Evolutionary conservation across 495 filamentous ascomycete species (phyloP).

Genomic region (Cetradonia linearis): DNA sequence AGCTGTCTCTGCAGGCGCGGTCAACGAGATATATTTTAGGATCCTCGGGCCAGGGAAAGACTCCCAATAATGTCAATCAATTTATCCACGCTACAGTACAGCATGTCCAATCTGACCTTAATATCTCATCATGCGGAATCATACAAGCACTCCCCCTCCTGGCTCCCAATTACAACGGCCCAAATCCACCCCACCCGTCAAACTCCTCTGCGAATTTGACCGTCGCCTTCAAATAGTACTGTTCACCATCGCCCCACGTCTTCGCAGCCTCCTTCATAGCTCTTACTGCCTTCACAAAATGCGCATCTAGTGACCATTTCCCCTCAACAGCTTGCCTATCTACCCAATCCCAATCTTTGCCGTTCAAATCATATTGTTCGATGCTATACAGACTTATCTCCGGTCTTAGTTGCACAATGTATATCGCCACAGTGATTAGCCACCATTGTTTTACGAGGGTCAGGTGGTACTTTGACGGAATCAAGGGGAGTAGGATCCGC

Average conservation of each 20-base stretch:
- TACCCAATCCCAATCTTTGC: conserved; percentile 67
- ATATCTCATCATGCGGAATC: neutral
- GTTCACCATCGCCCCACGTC: conserved; percentile 76
- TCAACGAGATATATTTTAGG: no score
- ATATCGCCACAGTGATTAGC: conserved; percentile 68
- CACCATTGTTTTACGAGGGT: conserved; percentile 76
- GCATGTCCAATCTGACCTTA: neutral
- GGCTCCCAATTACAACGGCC: neutral
- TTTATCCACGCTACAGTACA: neutral
- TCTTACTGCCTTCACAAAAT: conserved; percentile 73
- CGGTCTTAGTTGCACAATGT: conserved; percentile 64
- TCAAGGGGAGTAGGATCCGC: conserved; percentile 67
- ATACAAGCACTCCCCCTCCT: conserved; percentile 10
- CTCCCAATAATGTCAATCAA: neutral
- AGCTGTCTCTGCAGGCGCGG: neutral
- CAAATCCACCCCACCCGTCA: conserved; percentile 59
- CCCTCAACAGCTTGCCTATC: conserved; percentile 56
- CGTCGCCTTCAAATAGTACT: conserved; percentile 64
- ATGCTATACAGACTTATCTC: conserved; percentile 51
- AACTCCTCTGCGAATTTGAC: conserved; percentile 64
- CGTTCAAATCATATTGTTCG: conserved; percentile 46
- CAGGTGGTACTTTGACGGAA: conserved; percentile 63
- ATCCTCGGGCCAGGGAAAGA: neutral
- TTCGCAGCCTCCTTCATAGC: conserved; percentile 61
- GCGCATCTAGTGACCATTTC: conserved; percentile 56